Base-by-base conservation (phyloP, 1,139 yeast species). In the Tardiomyces depauwii region DNA sequence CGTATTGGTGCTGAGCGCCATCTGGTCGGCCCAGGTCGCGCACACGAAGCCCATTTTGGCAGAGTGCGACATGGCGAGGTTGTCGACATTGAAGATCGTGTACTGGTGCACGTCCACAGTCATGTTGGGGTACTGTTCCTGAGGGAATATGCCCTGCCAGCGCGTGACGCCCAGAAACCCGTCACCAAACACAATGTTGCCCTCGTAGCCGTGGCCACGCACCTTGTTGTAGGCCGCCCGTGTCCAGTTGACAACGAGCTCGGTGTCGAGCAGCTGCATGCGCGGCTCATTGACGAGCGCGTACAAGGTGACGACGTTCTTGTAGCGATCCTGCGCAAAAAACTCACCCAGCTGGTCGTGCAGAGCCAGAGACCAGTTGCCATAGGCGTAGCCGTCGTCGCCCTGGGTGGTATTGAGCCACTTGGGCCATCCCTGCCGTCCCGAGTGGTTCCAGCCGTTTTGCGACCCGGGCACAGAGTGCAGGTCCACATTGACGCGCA, bases 401-500 rank as follows among this genome's bases (percentile, higher is more conserved):
- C 44, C 39, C 18, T 40, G 14, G 18, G 67, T 59, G 19, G 65
- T 65, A 49, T 77, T 68, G 16, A 87, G 80, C 78, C 84, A 87
- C 10, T 67, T 68, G 45, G 77, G 59, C 13, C 58, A 55, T 54
- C 84, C 94, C 60, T 94, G 76, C 46, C 78, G 68, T 23, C 96
- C 96, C 19, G 93, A 82, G 65, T 87, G 88, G 60, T 88, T 95
- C 67, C 88, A 88, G 25, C 96, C 95, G 60, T 88, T 88, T 63
- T 88, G 96, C 28, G 94, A 82, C 11, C 95, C 96, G 42, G 95
- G 89, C 23, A 84, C 91, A 46, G 95, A 94, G 61, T 88, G 96
- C 55, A 88, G 68, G 63, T 88, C 96, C 47, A 88, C 72, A 83
- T 93, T 83, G 18, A 80, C 94, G 56, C 84, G 77, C 50, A 88